Conservation (phyloP, 2,329 filamentous ascomycete genomes). For the Ceratocystis cacaofunesta region DNA sequence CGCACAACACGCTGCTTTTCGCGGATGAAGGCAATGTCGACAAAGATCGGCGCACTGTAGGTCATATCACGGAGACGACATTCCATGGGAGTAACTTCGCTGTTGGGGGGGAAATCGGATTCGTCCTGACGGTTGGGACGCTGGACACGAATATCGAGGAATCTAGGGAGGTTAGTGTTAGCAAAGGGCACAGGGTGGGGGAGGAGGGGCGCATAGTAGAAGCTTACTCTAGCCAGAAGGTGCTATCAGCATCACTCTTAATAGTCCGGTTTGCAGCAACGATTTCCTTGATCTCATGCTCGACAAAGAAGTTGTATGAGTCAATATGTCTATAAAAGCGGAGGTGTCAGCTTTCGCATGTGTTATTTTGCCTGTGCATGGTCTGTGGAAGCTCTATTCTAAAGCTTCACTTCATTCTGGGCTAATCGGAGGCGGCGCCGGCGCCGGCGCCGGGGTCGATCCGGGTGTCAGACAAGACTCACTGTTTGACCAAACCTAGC, state of each 20-base stretch:
- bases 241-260: slow-evolving; percentile 79
- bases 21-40: slow-evolving; percentile 81
- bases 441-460: slow-evolving; percentile 4
- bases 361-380: not conserved
- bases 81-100: slow-evolving; percentile 82
- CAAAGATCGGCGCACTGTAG: slow-evolving; percentile 87
- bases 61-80: slow-evolving; percentile 93
- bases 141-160: slow-evolving; percentile 79
- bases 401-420: not conserved
- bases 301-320: slow-evolving; percentile 96
- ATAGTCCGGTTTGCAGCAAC: slow-evolving; percentile 80
- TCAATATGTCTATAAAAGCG: slow-evolving; percentile 58
- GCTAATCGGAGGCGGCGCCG: slow-evolving; percentile 6
- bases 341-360: not conserved
- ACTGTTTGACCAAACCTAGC: slow-evolving; percentile 17
- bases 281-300: slow-evolving; percentile 93
- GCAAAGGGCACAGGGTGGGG: not conserved
- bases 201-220: not conserved
- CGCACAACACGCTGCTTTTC: slow-evolving; percentile 62
- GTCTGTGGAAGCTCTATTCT: too few species aligned
- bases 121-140: slow-evolving; percentile 65
- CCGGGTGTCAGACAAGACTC: slow-evolving; percentile 2
- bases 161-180: slow-evolving; percentile 27
- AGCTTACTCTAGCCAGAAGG: slow-evolving; percentile 66
- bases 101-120: slow-evolving; percentile 53